These are phyloP conservation scores for Salvia splendens DNA, from an alignment of 257 asterid species.

Conservation along the genomic window DNA sequence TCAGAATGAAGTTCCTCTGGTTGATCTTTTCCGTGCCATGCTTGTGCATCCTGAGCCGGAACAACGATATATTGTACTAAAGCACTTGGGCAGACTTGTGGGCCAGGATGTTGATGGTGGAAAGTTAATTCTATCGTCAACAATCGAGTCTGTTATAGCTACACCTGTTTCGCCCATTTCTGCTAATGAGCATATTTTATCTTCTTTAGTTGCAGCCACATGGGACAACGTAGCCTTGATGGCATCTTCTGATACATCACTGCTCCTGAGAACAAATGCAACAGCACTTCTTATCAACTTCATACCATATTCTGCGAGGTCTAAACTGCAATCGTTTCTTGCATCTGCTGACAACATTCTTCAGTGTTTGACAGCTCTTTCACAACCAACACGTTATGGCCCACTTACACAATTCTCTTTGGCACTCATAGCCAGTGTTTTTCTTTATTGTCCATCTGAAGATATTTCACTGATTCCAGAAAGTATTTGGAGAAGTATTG, in stretches of 20 bases:
- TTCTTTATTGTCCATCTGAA: conserved; percentile 79
- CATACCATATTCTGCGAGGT: conserved; percentile 69
- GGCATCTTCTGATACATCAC: conserved; percentile 78
- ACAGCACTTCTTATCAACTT: conserved; percentile 67
- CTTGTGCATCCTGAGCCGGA: conserved; percentile 95
- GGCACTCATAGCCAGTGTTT: conserved; percentile 74
- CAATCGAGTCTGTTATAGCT: conserved; percentile 37
- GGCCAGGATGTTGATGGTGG: conserved; percentile 62
- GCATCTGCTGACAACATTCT: conserved; percentile 77
- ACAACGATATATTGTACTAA: conserved; percentile 81
- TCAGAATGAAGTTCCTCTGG: conserved; percentile 55
- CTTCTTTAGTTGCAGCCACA: conserved; percentile 61
- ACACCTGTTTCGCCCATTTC: conserved; percentile 43
- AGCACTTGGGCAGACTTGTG: conserved; percentile 74
- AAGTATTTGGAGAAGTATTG: conserved; percentile 79
- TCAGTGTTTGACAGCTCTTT: conserved; percentile 64
- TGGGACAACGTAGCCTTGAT: conserved; percentile 85
- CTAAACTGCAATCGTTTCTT: conserved; percentile 76
- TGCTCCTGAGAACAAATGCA: conserved; percentile 71
- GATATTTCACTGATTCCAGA: conserved; percentile 83
- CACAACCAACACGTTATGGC: conserved; percentile 63
- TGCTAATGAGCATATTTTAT: conserved; percentile 51
- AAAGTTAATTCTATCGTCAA: conserved; percentile 40
- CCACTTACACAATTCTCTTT: conserved; percentile 72
- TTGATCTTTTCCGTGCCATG: conserved; percentile 66